Conservation (phyloP, 1,284 basidiomycete species). For the Termitomyces sp. region DNA sequence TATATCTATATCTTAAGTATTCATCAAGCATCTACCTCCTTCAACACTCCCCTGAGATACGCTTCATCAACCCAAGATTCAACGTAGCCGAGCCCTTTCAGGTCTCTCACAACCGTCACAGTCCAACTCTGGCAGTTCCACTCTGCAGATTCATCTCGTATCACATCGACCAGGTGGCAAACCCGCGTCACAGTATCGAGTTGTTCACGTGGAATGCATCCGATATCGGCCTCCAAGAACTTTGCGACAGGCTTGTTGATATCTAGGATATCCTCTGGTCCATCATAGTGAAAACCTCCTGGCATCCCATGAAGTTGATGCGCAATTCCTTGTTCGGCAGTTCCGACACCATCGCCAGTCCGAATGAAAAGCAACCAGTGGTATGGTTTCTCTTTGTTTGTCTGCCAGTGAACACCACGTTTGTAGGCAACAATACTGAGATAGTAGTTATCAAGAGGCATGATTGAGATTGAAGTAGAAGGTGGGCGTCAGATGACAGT, state of each 20-base stretch:
- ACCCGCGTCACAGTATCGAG: background rate
- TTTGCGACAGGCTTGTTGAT: background rate
- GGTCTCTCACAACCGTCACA: background rate
- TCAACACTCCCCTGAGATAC: background rate
- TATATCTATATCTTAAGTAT: background rate
- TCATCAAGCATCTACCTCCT: constrained; percentile 1
- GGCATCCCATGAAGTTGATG: background rate
- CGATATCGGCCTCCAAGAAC: background rate
- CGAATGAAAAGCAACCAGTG: constrained; percentile 4
- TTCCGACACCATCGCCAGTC: background rate
- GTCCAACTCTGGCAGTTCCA: constrained; percentile 1
- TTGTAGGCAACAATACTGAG: constrained; percentile 2
- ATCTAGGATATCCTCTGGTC: background rate
- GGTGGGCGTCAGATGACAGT: background rate
- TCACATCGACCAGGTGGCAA: background rate
- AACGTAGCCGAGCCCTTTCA: background rate
- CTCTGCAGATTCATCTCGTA: background rate
- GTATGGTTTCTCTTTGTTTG: constrained; percentile 3
- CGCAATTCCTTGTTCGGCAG: background rate
- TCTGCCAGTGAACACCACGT: constrained; percentile 2
- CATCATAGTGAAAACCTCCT: background rate
- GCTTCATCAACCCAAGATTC: constrained; percentile 2
- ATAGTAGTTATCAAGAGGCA: background rate
- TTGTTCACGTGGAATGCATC: background rate
- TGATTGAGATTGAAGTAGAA: too few species aligned